phyloP scores from a whole-genome alignment of 2,329 filamentous ascomycete genomes.

The Ceratocystiopsis brevicomis region DNA sequence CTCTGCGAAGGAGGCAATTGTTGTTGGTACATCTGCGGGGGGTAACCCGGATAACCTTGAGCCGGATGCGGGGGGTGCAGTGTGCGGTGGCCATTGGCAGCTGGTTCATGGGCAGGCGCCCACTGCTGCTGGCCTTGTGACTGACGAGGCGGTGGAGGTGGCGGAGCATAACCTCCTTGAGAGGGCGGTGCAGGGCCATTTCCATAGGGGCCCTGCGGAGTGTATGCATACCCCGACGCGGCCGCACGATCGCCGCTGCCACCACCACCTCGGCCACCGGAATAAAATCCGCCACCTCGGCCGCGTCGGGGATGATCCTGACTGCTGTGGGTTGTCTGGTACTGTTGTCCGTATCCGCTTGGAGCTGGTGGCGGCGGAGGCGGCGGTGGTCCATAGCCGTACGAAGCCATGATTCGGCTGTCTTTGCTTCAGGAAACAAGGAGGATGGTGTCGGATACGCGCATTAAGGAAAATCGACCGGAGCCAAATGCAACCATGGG shows the following conservation, averaged over 20 bases:
- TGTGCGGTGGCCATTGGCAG: no score
- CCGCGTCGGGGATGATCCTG: slow-evolving; percentile 16
- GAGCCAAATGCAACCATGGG: neutral
- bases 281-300: slow-evolving; percentile 22
- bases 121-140: no score
- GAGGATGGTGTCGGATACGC: no score
- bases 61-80: no score
- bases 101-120: no score
- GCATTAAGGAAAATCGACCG: neutral
- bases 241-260: slow-evolving; percentile 24
- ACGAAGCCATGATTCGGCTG: slow-evolving; percentile 23
- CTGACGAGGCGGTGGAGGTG: no score
- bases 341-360: slow-evolving; percentile 21
- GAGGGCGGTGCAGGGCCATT: no score
- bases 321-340: slow-evolving; percentile 16
- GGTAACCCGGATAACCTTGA: no score
- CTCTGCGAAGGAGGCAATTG: no score
- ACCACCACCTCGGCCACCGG: slow-evolving; percentile 18
- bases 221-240: slow-evolving; percentile 24
- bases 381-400: slow-evolving; percentile 36
- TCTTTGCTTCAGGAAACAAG: neutral
- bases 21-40: no score
- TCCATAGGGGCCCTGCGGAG: slow-evolving; percentile 14
- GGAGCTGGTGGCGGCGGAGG: slow-evolving; percentile 22
- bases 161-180: no score